These are phyloP conservation scores for Ceratocystiopsis sp. DNA, from an alignment of 2,329 filamentous ascomycete genomes.

Conservation along the genomic window DNA sequence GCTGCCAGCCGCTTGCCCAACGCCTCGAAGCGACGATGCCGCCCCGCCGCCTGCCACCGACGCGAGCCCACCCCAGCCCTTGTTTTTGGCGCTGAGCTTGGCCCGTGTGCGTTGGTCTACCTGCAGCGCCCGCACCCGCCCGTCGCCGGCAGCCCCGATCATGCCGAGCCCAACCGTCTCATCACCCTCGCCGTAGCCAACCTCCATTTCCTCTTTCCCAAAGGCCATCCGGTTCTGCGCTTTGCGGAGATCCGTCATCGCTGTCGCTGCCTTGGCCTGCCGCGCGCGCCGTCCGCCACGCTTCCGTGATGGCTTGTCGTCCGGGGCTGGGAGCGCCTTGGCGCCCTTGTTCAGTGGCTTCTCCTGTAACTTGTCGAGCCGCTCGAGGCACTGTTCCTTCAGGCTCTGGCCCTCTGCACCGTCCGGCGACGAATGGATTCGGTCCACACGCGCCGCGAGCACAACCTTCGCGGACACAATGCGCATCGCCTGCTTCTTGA, in stretches of 20 bases:
- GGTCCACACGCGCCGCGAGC: slow-evolving; percentile 81
- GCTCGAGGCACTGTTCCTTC: slow-evolving; percentile 64
- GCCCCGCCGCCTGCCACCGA: slow-evolving; percentile 44
- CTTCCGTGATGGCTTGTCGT: slow-evolving; percentile 88
- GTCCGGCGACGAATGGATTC: slow-evolving; percentile 64
- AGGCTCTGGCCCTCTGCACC: slow-evolving; percentile 72
- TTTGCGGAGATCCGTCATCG: slow-evolving; percentile 92
- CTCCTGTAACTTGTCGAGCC: slow-evolving; percentile 83
- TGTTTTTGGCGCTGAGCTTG: slow-evolving; percentile 86
- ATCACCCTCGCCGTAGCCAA: slow-evolving; percentile 77
- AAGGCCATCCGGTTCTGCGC: slow-evolving; percentile 94
- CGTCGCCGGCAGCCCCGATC: slow-evolving; percentile 79
- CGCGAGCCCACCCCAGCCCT: slow-evolving; percentile 62
- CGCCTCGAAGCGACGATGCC: slow-evolving; percentile 68
- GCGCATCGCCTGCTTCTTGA: slow-evolving; percentile 86
- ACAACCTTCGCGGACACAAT: slow-evolving; percentile 89
- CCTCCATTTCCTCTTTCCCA: slow-evolving; percentile 85
- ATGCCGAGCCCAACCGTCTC: slow-evolving; percentile 80
- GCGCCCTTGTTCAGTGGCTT: slow-evolving; percentile 78
- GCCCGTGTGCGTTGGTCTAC: slow-evolving; percentile 87
- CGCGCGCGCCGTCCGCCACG: slow-evolving; percentile 77
- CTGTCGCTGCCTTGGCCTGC: slow-evolving; percentile 90
- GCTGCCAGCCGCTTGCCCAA: slow-evolving; percentile 46
- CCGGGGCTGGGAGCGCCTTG: slow-evolving; percentile 75
- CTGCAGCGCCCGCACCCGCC: slow-evolving; percentile 73